Evolutionary conservation across 1,284 basidiomycete species (phyloP).

Genomic region (Hypsizygus ulmarius): DNA sequence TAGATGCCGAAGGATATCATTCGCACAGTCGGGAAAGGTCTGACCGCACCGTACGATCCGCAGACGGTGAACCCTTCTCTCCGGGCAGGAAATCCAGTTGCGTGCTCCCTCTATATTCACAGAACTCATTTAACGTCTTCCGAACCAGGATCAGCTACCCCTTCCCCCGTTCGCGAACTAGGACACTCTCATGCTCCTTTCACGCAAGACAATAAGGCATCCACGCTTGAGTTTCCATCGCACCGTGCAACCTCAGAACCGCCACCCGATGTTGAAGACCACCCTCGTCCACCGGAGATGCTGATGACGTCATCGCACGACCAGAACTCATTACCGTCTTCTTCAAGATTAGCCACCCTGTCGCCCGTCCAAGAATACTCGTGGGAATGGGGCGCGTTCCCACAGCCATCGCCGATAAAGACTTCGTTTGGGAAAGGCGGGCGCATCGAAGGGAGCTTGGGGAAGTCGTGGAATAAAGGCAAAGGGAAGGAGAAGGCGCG

Average conservation of each 20-base stretch:
- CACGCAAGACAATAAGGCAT: slow-evolving; percentile 2
- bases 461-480: slow-evolving; percentile 20
- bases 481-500: slow-evolving; percentile 18
- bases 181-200: slow-evolving; percentile 11
- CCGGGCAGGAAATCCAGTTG: slow-evolving; percentile 10
- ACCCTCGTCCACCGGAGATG: slow-evolving; percentile 14
- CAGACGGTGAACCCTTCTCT: slow-evolving; percentile 19
- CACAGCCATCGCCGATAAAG: slow-evolving; percentile 69
- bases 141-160: slow-evolving; percentile 11
- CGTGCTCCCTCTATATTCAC: not conserved
- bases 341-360: slow-evolving; percentile 16
- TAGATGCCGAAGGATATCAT: slow-evolving; percentile 71
- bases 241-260: slow-evolving; percentile 59
- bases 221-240: slow-evolving; percentile 26
- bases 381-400: slow-evolving; percentile 86
- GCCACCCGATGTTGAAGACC: slow-evolving; percentile 40
- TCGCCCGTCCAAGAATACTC: slow-evolving; percentile 60
- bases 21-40: slow-evolving; percentile 41
- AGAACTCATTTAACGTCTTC: not conserved
- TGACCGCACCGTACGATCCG: slow-evolving; percentile 34
- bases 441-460: slow-evolving; percentile 25
- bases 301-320: slow-evolving; percentile 11
- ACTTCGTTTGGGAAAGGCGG: slow-evolving; percentile 45
- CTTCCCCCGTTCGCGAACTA: slow-evolving; percentile 13
- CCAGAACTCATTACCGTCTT: slow-evolving; percentile 7